Evolutionary conservation across 2,329 filamentous ascomycete genomes (phyloP), one percentile per base, ranked within the genome.

Genomic region (Xylariaceae sp.): DNA sequence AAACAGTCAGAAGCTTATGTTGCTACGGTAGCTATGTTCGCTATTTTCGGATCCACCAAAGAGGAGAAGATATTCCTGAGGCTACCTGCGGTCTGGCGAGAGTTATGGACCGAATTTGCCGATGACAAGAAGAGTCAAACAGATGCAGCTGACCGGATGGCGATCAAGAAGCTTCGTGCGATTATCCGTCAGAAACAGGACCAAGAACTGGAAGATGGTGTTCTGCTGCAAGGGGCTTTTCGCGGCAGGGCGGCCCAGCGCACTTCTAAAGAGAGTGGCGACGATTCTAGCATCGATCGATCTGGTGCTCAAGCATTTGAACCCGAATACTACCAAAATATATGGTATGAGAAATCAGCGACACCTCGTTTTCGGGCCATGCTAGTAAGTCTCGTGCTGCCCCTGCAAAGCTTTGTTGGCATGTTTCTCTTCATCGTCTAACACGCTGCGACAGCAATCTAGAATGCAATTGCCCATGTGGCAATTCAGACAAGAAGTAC

Each of bases 381-480:
- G 94, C 78, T 92, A 51, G 78, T 81, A 64, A 71, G 77, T 68
- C 27, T 12, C 8, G 41, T 32, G 26, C 39, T n/a, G 26, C 47
- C 4, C 5, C 11, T 1, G 9, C 12, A 5, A n/a, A 0, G 4
- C 8, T 8, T 3, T 40, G 26, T 12, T 31, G n/a, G 31, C 8
- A 7, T 34, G 12, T 6, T 3, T 2, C 9, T 3, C 4, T n/a
- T 46, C 41, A 32, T 48, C 27, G 12, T 58, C 56, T 55, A 59
- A 57, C 26, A 45, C 35, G 2, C 2, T 2, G 30, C 29, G 39
- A 5, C 35, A 77, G 70, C 73, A 80, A 68, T 84, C 80, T 34
- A 85, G 94, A 53, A 86, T 84, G 76, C 87, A 87, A 63, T 80
- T 99, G 19, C 94, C 94, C 0, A 96, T 99, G 76, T 96, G 88